phyloP scores from a whole-genome alignment of 805 yeast genomes.

The Cyberlindnera suaveolens region DNA sequence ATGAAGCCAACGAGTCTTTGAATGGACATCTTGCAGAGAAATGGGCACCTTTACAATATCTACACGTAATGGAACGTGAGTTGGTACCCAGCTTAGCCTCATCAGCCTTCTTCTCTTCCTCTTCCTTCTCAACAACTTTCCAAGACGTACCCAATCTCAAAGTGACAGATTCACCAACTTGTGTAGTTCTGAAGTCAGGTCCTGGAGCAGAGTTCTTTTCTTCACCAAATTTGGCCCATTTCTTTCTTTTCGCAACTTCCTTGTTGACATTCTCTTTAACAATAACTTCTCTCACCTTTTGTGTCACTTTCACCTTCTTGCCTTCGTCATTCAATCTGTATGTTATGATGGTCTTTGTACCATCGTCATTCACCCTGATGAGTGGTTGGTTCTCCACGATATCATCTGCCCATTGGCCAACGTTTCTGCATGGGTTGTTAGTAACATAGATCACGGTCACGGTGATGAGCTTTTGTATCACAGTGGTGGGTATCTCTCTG shows the following conservation, averaged over 20 bases:
- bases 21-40: slow-evolving; percentile 93
- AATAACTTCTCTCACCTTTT: slow-evolving; percentile 69
- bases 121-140: slow-evolving; percentile 73
- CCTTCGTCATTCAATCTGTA: slow-evolving; percentile 72
- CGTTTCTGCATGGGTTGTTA: slow-evolving; percentile 1
- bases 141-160: slow-evolving; percentile 69
- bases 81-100: slow-evolving; percentile 39
- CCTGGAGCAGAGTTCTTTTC: slow-evolving; percentile 73
- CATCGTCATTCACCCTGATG: slow-evolving; percentile 74
- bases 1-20: slow-evolving; percentile 70
- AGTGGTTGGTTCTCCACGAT: slow-evolving; percentile 67
- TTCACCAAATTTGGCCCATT: slow-evolving; percentile 84
- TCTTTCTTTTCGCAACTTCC: slow-evolving; percentile 77
- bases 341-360: slow-evolving; percentile 82
- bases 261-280: slow-evolving; percentile 81
- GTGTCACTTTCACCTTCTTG: slow-evolving; percentile 81
- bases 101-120: slow-evolving; percentile 46
- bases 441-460: not conserved
- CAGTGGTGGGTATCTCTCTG: not conserved
- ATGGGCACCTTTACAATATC: slow-evolving; percentile 92
- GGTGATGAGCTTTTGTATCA: too few species aligned
- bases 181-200: slow-evolving; percentile 84
- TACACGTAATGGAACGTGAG: slow-evolving; percentile 56
- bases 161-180: slow-evolving; percentile 77
- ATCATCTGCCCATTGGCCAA: slow-evolving; percentile 33